phyloP scores from a whole-genome alignment of 768 basidiomycete genomes.

The Multifurca ochricompacta region DNA sequence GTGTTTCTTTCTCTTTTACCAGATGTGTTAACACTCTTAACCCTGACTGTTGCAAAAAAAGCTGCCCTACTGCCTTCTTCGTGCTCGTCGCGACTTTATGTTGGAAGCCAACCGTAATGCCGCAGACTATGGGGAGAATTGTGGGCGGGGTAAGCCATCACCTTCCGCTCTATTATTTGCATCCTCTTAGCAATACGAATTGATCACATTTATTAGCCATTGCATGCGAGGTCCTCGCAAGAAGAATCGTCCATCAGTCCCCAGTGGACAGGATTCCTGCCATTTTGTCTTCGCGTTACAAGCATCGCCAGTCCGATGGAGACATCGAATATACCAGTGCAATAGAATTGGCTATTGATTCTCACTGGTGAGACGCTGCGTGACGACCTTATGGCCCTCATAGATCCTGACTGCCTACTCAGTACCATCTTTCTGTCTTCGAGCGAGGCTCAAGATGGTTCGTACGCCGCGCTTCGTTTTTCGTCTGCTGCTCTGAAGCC shows the following conservation, averaged over 20 bases:
- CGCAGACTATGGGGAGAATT: conserved; percentile 82
- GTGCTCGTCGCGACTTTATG: conserved; percentile 73
- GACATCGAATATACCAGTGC: conserved; percentile 73
- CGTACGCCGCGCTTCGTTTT: conserved; percentile 15
- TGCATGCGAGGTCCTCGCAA: conserved; percentile 80
- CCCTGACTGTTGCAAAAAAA: conserved; percentile 24
- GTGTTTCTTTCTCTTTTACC: conserved; percentile 20
- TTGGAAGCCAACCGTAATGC: conserved; percentile 75
- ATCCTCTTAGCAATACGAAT: background rate
- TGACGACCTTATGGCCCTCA: background rate
- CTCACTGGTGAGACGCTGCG: conserved; percentile 55
- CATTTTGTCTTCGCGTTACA: conserved; percentile 75
- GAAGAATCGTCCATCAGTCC: conserved; percentile 65
- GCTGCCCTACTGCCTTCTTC: conserved; percentile 77
- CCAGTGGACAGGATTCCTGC: conserved; percentile 53
- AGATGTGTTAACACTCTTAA: background rate
- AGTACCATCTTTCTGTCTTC: conserved; percentile 84
- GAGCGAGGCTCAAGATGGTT: conserved; percentile 75
- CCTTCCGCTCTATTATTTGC: background rate
- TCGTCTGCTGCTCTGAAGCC: background rate
- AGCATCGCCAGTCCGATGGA: conserved; percentile 64
- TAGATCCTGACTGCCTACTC: background rate
- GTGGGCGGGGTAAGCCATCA: conserved; percentile 55
- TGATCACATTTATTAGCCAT: conserved; percentile 39
- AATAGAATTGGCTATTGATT: conserved; percentile 87